Evolutionary conservation across 495 filamentous ascomycete species (phyloP).

Genomic region (Annulohypoxylon bovei): DNA sequence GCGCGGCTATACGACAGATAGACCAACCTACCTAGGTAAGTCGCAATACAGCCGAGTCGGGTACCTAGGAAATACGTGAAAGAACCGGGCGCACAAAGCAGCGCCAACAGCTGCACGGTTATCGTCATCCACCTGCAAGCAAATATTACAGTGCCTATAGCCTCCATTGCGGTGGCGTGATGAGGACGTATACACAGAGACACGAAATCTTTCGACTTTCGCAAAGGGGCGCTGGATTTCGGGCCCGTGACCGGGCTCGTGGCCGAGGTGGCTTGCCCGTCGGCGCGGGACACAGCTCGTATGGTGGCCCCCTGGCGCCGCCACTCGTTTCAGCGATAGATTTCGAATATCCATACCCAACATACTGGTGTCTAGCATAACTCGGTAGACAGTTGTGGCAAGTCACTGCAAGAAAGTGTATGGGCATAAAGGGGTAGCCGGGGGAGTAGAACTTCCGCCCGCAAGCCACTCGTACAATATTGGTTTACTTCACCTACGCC

Average conservation of each 20-base stretch:
- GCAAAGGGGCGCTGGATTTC: conserved; percentile 16
- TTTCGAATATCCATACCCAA: conserved; percentile 14
- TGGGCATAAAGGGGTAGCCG: conserved; percentile 2
- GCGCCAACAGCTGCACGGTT: conserved; percentile 42
- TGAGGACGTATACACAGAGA: conserved; percentile 20
- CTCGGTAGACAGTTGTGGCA: conserved; percentile 22
- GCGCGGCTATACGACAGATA: conserved; percentile 40
- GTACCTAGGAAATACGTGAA: conserved; percentile 40
- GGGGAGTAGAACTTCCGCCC: conserved; percentile 9
- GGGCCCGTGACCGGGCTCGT: conserved; percentile 37
- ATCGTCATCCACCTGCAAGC: conserved; percentile 41
- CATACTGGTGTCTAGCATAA: conserved; percentile 8
- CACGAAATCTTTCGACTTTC: conserved; percentile 2
- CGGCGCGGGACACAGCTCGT: conserved; percentile 41
- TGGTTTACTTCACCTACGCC: conserved; percentile 8
- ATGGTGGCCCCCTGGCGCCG: conserved; percentile 37
- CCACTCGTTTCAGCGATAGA: conserved; percentile 39
- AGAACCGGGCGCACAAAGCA: conserved; percentile 35
- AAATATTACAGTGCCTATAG: conserved; percentile 14
- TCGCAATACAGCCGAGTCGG: conserved; percentile 45
- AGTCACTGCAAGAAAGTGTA: conserved; percentile 8
- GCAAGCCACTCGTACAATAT: conserved; percentile 27
- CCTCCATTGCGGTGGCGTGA: conserved; percentile 33
- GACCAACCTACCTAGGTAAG: conserved; percentile 20
- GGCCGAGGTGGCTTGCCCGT: conserved; percentile 36